Conservation (phyloP, 2,329 filamentous ascomycete genomes). For the Trichoderma polysporum region DNA sequence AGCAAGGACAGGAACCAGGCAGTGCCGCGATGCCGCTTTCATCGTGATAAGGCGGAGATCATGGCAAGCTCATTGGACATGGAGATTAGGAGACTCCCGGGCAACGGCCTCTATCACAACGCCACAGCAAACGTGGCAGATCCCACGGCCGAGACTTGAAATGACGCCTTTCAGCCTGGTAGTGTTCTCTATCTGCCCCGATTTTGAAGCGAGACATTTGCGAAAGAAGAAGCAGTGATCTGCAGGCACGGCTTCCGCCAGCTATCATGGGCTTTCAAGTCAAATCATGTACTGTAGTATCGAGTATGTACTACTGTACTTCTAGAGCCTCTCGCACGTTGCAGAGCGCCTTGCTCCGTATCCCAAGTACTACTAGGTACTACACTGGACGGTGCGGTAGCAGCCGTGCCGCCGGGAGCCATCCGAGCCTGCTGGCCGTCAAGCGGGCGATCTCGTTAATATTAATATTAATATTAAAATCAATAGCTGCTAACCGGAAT, state of each 20-base stretch:
- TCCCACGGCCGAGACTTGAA: neutral
- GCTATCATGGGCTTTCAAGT: neutral
- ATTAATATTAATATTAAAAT: too few species aligned
- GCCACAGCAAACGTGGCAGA: constrained; percentile 15
- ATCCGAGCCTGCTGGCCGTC: neutral
- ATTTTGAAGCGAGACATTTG: neutral
- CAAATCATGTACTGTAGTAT: neutral
- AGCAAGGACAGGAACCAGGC: neutral
- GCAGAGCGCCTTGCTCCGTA: neutral
- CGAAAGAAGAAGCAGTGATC: neutral
- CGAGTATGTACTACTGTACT: neutral
- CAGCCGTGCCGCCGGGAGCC: neutral
- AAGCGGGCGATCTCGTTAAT: neutral
- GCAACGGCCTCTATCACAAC: constrained; percentile 4
- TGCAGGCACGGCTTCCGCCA: neutral
- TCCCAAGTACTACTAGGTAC: neutral
- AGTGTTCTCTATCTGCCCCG: neutral
- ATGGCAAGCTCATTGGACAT: neutral
- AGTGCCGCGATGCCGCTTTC: constrained; percentile 3
- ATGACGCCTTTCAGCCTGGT: neutral
- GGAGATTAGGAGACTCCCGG: neutral
- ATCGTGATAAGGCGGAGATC: neutral
- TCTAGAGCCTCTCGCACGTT: neutral
- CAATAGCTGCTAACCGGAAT: neutral
- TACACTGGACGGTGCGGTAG: neutral